phyloP scores from a whole-genome alignment of 179 eudicot species.

The Vitellaria paradoxa region DNA sequence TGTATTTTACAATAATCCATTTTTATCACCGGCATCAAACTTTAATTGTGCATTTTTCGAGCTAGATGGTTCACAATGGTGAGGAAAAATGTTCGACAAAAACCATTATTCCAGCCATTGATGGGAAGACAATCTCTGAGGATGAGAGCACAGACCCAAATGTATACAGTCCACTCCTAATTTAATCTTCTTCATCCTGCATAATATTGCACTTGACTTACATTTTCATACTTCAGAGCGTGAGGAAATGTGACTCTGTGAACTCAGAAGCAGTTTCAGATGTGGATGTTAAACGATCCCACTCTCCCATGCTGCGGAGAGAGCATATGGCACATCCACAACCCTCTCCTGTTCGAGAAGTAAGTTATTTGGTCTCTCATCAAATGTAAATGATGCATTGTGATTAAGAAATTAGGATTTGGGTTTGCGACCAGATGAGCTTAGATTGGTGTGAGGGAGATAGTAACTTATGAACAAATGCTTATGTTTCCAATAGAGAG shows the following conservation, averaged over 20 bases:
- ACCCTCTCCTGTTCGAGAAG: conserved; percentile 35
- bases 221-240: conserved; percentile 9
- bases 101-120: conserved; percentile 18
- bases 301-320: conserved; percentile 16
- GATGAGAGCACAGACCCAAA: conserved; percentile 23
- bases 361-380: conserved; percentile 19
- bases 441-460: background rate
- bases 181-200: background rate
- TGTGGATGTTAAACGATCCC: conserved; percentile 1
- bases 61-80: conserved; percentile 45
- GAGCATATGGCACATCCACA: conserved; percentile 26
- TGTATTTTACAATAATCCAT: background rate
- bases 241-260: conserved; percentile 24
- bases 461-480: background rate
- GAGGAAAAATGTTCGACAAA: conserved; percentile 37
- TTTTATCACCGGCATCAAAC: background rate
- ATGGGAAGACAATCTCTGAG: conserved; percentile 40
- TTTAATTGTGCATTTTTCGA: conserved; percentile 12
- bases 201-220: background rate
- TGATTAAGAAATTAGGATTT: background rate
- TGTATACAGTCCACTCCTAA: conserved; percentile 15
- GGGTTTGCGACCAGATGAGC: background rate
- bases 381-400: background rate
- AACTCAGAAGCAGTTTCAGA: conserved; percentile 5
- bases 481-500: background rate